A percentile compares a stretch with the other conserved stretches of the same genome.
Conservation (phyloP, 164 flowering plant species). For the Stephania japonica region DNA sequence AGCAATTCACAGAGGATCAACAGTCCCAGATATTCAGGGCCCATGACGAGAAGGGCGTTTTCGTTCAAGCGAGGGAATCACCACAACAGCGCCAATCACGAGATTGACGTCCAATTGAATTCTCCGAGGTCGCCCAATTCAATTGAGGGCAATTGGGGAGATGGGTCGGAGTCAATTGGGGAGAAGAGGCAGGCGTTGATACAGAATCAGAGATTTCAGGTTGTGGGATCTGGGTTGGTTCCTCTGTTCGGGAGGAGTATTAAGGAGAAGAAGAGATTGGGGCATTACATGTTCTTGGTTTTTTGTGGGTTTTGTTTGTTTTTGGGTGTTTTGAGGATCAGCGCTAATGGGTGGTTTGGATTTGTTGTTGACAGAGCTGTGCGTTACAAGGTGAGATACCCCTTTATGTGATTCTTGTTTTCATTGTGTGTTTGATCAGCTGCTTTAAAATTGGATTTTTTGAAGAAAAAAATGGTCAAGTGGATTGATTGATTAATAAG, state of each 20-base stretch:
- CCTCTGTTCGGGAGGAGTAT: constrained; percentile 19
- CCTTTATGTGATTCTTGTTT: background rate
- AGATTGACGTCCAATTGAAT: constrained; percentile 61
- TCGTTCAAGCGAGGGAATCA: constrained; percentile 61
- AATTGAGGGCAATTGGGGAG: constrained; percentile 17
- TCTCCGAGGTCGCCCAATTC: constrained; percentile 69
- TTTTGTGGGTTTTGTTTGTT: constrained; percentile 85
- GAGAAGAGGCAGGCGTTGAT: constrained; percentile 33
- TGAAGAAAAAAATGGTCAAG: background rate
- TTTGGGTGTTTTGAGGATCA: constrained; percentile 73
- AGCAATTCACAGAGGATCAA: constrained; percentile 45
- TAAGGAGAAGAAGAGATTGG: constrained; percentile 60
- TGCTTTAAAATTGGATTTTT: background rate
- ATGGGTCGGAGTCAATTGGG: constrained; percentile 29
- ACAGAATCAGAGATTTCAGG: constrained; percentile 28
- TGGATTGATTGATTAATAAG: background rate
- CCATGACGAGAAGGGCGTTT: constrained; percentile 77
- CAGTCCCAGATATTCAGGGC: constrained; percentile 81
- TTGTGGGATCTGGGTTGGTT: constrained; percentile 2
- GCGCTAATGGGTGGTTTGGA: constrained; percentile 83
- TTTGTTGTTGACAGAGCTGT: constrained; percentile 39
- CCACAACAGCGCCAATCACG: constrained; percentile 35
- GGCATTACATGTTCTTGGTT: constrained; percentile 79
- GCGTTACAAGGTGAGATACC: constrained; percentile 18
- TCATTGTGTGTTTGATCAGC: background rate